Base-by-base conservation (phyloP, 129 eudicot species). In the Arctium lappa region DNA sequence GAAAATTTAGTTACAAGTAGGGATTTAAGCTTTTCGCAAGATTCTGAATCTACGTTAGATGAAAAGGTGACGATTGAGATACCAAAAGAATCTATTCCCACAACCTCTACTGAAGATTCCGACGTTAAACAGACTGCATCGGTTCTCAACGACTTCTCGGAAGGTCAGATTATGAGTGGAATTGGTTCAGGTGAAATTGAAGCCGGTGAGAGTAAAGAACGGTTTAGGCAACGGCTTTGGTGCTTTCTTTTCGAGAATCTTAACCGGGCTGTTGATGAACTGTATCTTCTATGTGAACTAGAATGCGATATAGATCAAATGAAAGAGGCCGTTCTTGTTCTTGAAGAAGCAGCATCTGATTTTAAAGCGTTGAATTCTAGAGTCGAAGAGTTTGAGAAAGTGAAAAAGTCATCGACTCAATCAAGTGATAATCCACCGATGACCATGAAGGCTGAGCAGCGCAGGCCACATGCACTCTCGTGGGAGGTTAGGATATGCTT, bases 171-270 rank as follows among this genome's bases (percentile, higher is more conserved):
- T 75, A 60, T 80, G 72, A 78, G 83, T 69, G 70, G 69, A 27
- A 62, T 66, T 3, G 83, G 12, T 82, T 82, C 83, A 38, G 89
- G 83, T 68, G 89, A 79, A 50, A 89, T 73, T 46, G 94, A 84
- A 66, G 82, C 80, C 7, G 91, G 90, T 65, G 98, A 92, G 91
- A 90, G 98, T 87, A 95, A 91, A 86, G 98, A 95, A 84, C 90
- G 98, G 87, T 95, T 92, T 85, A 83, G 98, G 83, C 93, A 95
- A 84, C 91, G 98, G 15, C 94, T 95, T 65, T 95, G 98, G 98
- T 89, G 94, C 83, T 95, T 92, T 89, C 91, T 95, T 77, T 95
- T 95, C 82, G 98, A 92, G 90, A 95, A 93, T 82, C 94, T 95
- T 42, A 95, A 95, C 73, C 88, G 98, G 86, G 96, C 97, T 32